Conservation (phyloP, 2,329 filamentous ascomycete genomes). For the Ophiostoma populinum region DNA sequence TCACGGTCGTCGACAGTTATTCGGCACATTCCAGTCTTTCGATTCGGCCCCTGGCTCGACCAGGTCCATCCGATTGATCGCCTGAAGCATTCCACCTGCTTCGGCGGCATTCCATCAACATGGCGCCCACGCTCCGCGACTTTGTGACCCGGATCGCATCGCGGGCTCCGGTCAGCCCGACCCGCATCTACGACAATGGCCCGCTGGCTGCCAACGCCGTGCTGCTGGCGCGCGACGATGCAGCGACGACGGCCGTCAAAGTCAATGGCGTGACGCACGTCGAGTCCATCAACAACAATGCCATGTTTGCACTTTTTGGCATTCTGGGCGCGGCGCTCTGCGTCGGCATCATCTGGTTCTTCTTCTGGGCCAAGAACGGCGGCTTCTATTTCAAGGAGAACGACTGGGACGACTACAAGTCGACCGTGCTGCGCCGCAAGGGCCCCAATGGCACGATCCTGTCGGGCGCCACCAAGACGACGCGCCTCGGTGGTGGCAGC, state of each 20-base stretch:
- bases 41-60: too few species aligned
- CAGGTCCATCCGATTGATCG: too few species aligned
- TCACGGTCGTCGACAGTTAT: too few species aligned
- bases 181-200: slow-evolving; percentile 19
- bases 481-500: slow-evolving; percentile 73
- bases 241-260: slow-evolving; percentile 21
- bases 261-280: slow-evolving; percentile 33
- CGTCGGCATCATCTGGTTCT: slow-evolving; percentile 76
- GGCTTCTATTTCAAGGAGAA: slow-evolving; percentile 72
- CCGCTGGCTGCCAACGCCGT: slow-evolving; percentile 26
- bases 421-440: slow-evolving; percentile 73
- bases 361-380: slow-evolving; percentile 95
- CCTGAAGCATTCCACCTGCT: too few species aligned
- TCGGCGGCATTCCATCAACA: slow-evolving; percentile 8
- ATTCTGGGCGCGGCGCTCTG: slow-evolving; percentile 66
- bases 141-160: slow-evolving; percentile 7
- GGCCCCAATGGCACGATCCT: slow-evolving; percentile 80
- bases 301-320: slow-evolving; percentile 73
- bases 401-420: slow-evolving; percentile 98
- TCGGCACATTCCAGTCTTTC: slow-evolving; percentile 2
- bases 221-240: slow-evolving; percentile 24
- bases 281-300: slow-evolving; percentile 43
- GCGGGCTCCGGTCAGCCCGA: slow-evolving; percentile 8
- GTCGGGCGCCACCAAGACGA: slow-evolving; percentile 65
- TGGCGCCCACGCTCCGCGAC: slow-evolving; percentile 24